phyloP scores from a whole-genome alignment of 2,329 filamentous ascomycete species.

The Lachnellula hyalina region DNA sequence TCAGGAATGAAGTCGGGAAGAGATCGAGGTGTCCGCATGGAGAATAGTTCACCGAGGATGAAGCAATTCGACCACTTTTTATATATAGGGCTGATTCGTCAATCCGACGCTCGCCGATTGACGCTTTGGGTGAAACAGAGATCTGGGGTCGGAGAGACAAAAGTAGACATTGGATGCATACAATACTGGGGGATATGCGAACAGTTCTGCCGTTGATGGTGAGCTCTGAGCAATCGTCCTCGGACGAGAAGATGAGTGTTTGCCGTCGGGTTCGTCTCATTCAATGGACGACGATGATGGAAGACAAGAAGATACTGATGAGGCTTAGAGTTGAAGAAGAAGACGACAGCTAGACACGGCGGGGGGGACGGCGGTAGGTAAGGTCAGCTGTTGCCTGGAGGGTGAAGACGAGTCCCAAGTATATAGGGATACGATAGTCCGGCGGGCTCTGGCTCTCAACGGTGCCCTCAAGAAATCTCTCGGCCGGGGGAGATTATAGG shows the following conservation, averaged over 20 bases:
- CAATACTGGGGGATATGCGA: background rate
- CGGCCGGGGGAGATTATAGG: background rate
- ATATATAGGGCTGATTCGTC: slow-evolving; percentile 26
- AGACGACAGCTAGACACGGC: slow-evolving; percentile 1
- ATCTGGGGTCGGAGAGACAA: background rate
- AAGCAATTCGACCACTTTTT: slow-evolving; percentile 18
- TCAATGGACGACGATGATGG: background rate
- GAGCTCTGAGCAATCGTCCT: background rate
- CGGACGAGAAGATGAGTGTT: background rate
- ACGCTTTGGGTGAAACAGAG: slow-evolving; percentile 3
- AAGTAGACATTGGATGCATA: slow-evolving; percentile 3
- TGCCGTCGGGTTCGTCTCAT: background rate
- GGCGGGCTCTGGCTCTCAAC: slow-evolving; percentile 1
- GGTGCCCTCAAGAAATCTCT: background rate
- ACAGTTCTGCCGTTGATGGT: background rate
- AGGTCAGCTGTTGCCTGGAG: slow-evolving; percentile 20
- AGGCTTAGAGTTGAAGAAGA: slow-evolving; percentile 1
- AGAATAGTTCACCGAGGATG: slow-evolving; percentile 11
- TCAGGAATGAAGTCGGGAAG: slow-evolving; percentile 14
- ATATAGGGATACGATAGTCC: slow-evolving; percentile 17
- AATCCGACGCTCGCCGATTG: slow-evolving; percentile 13
- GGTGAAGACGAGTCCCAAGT: slow-evolving; percentile 4
- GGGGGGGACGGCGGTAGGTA: slow-evolving; percentile 10
- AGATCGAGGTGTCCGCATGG: slow-evolving; percentile 17
- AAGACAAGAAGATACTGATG: background rate